Base-by-base conservation (phyloP, 805 yeast genomes). In the Saccharomycopsis javanensis region DNA sequence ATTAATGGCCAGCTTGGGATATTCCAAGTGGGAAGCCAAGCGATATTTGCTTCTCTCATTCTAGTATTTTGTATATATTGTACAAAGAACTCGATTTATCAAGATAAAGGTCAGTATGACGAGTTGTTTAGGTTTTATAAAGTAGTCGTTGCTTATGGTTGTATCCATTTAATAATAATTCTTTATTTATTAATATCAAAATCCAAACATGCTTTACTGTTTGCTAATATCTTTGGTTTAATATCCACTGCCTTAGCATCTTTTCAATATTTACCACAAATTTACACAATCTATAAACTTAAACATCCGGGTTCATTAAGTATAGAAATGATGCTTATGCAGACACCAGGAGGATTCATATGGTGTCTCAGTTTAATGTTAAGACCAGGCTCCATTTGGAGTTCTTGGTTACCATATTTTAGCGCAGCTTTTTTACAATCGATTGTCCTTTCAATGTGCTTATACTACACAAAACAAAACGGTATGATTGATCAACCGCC, bases 261-360 rank as follows among this genome's bases (percentile, higher is more conserved):
- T 18, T 68, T 83, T 33, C 95, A 88, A 69, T 88, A 87, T 64
- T 71, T 88, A 54, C 96, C 96, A 0, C 96, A 88, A 68, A 75
- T 88, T 8, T 68, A 73, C 61, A 86, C 91, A 42, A 88, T 96
- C 0, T 85, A 75, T 64, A 65, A 60, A 1, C 74, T 88, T 59
- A 83, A 85, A 64, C 90, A 83, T 62, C 83, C 95, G 0, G 96
- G 96, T 8, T 83, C 90, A 0, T 73, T 88, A 23, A 86, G 95
- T 0, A 73, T 87, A 10, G 79, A 82, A 5, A 87, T 86, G 89
- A 86, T 88, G 92, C 71, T 82, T 48, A 77, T 89, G 61, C 96
- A 88, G 67, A 87, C 95, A 18, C 96, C 96, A 0, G 96, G 96
- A 15, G 96, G 96, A 16, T 85, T 79, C 61, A 57, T 88, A 1